Evolutionary conservation across 768 basidiomycete species (phyloP).

Genomic region (Cubamyces lactineus): DNA sequence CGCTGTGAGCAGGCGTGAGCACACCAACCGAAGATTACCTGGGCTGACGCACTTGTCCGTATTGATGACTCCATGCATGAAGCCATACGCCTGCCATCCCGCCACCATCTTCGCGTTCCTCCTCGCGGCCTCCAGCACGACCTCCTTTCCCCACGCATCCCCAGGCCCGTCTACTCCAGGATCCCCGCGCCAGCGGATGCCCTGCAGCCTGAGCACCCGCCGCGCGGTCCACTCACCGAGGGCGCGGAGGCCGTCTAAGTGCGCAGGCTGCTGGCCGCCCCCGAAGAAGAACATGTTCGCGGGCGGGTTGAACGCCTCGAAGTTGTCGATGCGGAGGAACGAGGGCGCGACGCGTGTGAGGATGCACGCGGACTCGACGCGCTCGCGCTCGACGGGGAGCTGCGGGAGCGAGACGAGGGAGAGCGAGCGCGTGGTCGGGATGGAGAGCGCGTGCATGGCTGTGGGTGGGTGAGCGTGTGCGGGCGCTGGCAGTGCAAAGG

Average conservation of each 20-base stretch:
- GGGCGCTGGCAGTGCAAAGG: not conserved
- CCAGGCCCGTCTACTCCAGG: constrained; percentile 41
- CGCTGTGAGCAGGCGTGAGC: constrained; percentile 41
- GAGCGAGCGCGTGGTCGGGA: constrained; percentile 89
- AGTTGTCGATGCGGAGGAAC: constrained; percentile 90
- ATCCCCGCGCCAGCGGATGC: constrained; percentile 40
- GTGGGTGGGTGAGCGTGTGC: not conserved
- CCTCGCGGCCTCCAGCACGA: constrained; percentile 78
- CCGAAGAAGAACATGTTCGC: constrained; percentile 67
- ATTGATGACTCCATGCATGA: constrained; percentile 97
- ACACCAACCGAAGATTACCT: constrained; percentile 14
- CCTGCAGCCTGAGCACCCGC: constrained; percentile 56
- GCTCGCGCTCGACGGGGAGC: constrained; percentile 78
- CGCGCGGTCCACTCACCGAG: constrained; percentile 76
- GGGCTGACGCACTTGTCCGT: constrained; percentile 79
- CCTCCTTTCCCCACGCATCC: constrained; percentile 67
- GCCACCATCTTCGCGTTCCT: constrained; percentile 94
- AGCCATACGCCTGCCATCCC: constrained; percentile 93
- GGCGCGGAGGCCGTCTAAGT: constrained; percentile 74
- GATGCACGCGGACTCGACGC: constrained; percentile 69
- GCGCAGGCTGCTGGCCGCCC: constrained; percentile 72
- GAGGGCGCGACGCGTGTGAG: constrained; percentile 84
- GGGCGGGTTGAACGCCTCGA: constrained; percentile 83
- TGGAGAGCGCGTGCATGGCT: constrained; percentile 79
- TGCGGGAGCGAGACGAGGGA: constrained; percentile 75